Percentiles rank a stretch among this genome's conserved stretches.
These are phyloP conservation scores for Barbatosphaeria neglecta DNA, from an alignment of 495 filamentous ascomycete species.

Conservation along the genomic window DNA sequence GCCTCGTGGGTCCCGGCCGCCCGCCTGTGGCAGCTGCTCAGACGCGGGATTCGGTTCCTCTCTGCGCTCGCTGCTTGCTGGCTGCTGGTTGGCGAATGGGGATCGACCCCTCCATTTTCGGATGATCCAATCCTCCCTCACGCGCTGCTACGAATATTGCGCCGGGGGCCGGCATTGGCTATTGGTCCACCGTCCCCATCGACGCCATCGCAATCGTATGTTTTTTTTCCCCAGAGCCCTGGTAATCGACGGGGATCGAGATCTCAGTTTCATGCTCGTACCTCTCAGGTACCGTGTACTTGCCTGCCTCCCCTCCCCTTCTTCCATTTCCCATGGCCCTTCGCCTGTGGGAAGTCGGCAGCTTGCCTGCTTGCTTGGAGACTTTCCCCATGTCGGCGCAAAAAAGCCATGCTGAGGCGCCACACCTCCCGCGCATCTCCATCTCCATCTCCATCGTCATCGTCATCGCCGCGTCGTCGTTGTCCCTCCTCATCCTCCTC, in stretches of 20 bases:
- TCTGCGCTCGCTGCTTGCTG: too few relatives aligned
- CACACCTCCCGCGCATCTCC: too few relatives aligned
- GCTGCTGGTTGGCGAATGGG: neutral
- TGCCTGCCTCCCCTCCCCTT: neutral
- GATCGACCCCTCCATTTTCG: neutral
- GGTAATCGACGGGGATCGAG: conserved; percentile 23
- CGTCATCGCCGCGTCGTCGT: too few relatives aligned
- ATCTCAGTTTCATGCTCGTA: conserved; percentile 8
- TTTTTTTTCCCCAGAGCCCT: conserved; percentile 18
- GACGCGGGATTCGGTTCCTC: too few relatives aligned
- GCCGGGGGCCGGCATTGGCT: conserved; percentile 2
- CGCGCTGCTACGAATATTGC: neutral
- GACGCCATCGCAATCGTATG: conserved; percentile 15
- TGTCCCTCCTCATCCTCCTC: too few relatives aligned
- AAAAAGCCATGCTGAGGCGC: too few relatives aligned
- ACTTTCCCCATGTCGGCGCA: neutral
- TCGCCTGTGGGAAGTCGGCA: neutral
- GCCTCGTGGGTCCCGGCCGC: neutral
- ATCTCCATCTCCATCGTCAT: too few relatives aligned
- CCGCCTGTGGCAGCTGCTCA: too few relatives aligned
- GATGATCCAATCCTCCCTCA: neutral
- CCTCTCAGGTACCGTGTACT: conserved; percentile 3
- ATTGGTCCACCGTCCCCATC: conserved; percentile 13
- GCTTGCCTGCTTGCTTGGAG: neutral
- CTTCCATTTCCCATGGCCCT: neutral